Base-by-base conservation (phyloP, 2,329 filamentous ascomycete genomes). In the Pestalotiopsis sp. region DNA sequence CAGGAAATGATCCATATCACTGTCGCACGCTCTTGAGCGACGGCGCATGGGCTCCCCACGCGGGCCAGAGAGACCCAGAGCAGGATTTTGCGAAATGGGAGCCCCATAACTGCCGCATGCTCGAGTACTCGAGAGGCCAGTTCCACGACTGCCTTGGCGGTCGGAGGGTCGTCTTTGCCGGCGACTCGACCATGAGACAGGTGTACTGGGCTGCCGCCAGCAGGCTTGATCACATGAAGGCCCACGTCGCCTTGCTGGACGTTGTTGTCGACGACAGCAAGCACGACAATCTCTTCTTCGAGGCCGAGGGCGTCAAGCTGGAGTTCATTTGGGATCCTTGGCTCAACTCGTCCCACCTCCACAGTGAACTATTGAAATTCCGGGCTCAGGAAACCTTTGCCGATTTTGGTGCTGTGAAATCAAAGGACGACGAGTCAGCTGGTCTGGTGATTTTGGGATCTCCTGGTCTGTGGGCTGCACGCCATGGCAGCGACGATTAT, bases 241-340 rank as follows among this genome's bases (percentile, higher is more conserved):
- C 82, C 3, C 76, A 82, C 14, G 71, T 77, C 36, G 77, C 79
- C 38, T 76, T 80, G 17, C 71, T 75, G 1, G 76, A 78, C 23
- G 78, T 81, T 17, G 72, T 80, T n/a, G 74, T 76, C 17, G 68
- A 71, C 3, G 73, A 75, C 36, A 74, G 80, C 56, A 83, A 84
- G 67, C 85, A 87, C 70, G 74, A 76, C 17, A 81, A 87, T 75
- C 75, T 86, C 6, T 77, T 79, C 4, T 83, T 86, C 67, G 76
- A 78, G 5, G 80, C 81, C 1, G 79, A 80, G 14, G 82, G 81
- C n/a, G 80, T 87, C 2, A 81, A 75, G 36, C 72, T 91, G 31
- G 80, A 86, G 61, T 90, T 90, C 70, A 76, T 90, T 12, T 91
- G 88, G 88, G 89, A 92, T 76, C 89, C 90, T 0, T 90, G 82